Evolutionary conservation across 73 alveolate genomes (phyloP).

Genomic region (Stentor coeruleus): DNA sequence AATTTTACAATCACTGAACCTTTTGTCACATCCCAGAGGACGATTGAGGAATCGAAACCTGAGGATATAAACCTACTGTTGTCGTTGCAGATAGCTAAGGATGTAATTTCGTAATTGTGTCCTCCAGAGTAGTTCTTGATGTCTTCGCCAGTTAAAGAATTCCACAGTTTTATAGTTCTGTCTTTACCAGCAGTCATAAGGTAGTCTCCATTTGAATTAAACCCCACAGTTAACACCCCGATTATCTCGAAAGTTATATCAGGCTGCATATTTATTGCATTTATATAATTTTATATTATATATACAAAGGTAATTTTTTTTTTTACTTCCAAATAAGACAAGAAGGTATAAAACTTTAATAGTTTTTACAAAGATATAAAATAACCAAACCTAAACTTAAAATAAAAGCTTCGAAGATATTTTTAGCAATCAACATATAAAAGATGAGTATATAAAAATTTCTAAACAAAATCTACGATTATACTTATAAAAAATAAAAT

Average conservation of each 20-base stretch:
- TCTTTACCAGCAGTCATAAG: slow-evolving; percentile 43
- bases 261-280: slow-evolving; percentile 28
- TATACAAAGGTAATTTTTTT: too few relatives aligned
- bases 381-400: too few relatives aligned
- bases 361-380: too few relatives aligned
- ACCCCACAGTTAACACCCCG: slow-evolving; percentile 14
- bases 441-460: too few relatives aligned
- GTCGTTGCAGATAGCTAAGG: slow-evolving; percentile 62
- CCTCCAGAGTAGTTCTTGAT: slow-evolving; percentile 69
- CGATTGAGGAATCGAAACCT: slow-evolving; percentile 73
- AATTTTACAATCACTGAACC: slow-evolving; percentile 58
- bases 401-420: too few relatives aligned
- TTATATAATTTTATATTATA: background rate
- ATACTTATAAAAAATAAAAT: too few relatives aligned
- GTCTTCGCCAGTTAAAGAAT: slow-evolving; percentile 58
- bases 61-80: slow-evolving; percentile 72
- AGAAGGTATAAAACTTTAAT: too few relatives aligned
- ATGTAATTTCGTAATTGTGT: slow-evolving; percentile 75
- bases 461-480: too few relatives aligned
- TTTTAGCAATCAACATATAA: too few relatives aligned
- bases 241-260: slow-evolving; percentile 27
- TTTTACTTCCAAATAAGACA: too few relatives aligned
- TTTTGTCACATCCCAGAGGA: slow-evolving; percentile 78
- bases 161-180: slow-evolving; percentile 66
- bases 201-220: slow-evolving; percentile 31